Base-by-base conservation (phyloP, 2,329 filamentous ascomycete species). In the Botrytis pseudocinerea region DNA sequence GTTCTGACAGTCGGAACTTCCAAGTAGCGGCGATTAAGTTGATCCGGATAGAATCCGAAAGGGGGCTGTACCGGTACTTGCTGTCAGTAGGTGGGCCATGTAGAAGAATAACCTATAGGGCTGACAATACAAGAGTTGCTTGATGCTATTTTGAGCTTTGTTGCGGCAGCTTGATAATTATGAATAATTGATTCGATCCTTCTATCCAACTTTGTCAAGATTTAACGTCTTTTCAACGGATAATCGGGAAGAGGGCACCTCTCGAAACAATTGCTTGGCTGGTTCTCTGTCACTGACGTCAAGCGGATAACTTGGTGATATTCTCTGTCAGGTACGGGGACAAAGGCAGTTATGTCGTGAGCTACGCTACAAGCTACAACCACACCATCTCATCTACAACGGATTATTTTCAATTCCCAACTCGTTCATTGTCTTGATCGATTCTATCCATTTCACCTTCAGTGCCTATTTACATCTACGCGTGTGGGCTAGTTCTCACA, bases 271-370 rank as follows among this genome's bases (percentile, higher is more conserved):
- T 66, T 66, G 32, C 46, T 54, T 57, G 64, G 46, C 46, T 66
- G 46, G 10, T n/a, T 66, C n/a, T 57, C 51, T 12, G 8, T 12
- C 32, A 54, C 46, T 69, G 65, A 69, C 65, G 65, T 69, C 65
- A 69, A 69, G 65, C n/a, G 48, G 61, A 35, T 51, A 66, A 62
- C 38, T 42, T 42, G 38, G 12, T 62, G 60, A 62, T 62, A n/a
- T 40, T 18, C 51, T 28, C 51, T 18, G n/a, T 57, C 51, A 32
- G n/a, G n/a, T 16, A 57, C n/a, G 51, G 32, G 51, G 14, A 57
- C 51, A 57, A 32, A 57, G 51, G 51, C 4, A 18, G n/a, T 28
- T 28, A 32, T 57, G 6, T 57, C 28, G 1, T 18, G n/a, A 8
- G 51, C 28, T 18, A 32, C n/a, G 10, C 18, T 57, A 9, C 14